phyloP scores from a whole-genome alignment of 176 grass and related monocot genomes.

The Ampelocalamus luodianensis region DNA sequence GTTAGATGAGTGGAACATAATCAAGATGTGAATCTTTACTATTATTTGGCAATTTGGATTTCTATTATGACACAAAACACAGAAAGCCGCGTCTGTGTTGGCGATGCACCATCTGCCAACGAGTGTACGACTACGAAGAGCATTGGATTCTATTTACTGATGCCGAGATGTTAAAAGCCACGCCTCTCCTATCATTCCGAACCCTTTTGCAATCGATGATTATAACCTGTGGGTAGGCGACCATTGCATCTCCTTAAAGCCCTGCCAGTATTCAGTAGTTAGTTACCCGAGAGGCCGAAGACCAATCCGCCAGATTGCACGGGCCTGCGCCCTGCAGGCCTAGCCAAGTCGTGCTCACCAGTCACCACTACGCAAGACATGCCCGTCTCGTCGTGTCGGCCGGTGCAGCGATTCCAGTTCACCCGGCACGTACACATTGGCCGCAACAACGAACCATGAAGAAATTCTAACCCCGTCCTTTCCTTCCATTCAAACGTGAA shows the following conservation, averaged over 20 bases:
- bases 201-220: background rate
- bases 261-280: background rate
- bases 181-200: background rate
- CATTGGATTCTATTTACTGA: slow-evolving; percentile 12
- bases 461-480: background rate
- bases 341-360: slow-evolving; percentile 39
- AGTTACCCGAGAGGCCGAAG: background rate
- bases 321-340: background rate
- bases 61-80: background rate
- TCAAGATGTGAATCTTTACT: background rate
- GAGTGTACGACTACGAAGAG: background rate
- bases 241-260: background rate
- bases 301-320: slow-evolving; percentile 4
- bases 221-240: background rate
- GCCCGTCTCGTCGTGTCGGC: background rate
- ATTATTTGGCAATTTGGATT: background rate
- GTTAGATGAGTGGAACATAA: background rate
- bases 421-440: slow-evolving; percentile 19
- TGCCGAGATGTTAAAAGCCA: background rate
- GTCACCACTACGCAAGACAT: slow-evolving; percentile 18
- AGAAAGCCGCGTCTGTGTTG: background rate
- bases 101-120: background rate
- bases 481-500: slow-evolving; percentile 31
- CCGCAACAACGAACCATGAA: background rate
- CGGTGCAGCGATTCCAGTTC: slow-evolving; percentile 11